phyloP scores from a whole-genome alignment of 202 grass and related monocot species.

The Digitaria exilis region DNA sequence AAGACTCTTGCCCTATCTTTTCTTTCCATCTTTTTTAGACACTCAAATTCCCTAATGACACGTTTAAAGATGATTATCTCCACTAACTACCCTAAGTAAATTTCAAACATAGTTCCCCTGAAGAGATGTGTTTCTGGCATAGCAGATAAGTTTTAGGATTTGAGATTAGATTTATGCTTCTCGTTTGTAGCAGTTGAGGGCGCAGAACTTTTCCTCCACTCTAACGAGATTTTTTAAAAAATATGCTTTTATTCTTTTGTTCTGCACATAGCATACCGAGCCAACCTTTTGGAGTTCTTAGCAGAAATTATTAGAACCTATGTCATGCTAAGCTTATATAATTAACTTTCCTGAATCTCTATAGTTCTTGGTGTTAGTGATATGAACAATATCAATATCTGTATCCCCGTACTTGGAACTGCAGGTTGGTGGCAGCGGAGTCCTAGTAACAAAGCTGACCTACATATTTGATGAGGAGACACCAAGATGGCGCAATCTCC shows the following conservation, averaged over 20 bases:
- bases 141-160: not conserved
- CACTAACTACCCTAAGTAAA: not conserved
- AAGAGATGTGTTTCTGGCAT: not conserved
- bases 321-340: not conserved
- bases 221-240: not conserved
- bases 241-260: not conserved
- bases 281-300: not conserved
- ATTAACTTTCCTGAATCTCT: not conserved
- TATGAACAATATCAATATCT: not conserved
- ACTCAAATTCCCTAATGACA: not conserved
- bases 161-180: not conserved
- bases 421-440: slow-evolving; percentile 88
- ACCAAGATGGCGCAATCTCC: slow-evolving; percentile 80
- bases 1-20: slow-evolving; percentile 25
- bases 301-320: not conserved
- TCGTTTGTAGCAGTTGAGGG: not conserved
- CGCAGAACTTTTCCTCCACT: not conserved
- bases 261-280: not conserved
- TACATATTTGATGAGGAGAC: slow-evolving; percentile 99
- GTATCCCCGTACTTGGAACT: not conserved
- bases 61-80: not conserved
- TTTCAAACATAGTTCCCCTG: not conserved
- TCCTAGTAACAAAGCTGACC: slow-evolving; percentile 90
- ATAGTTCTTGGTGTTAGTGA: slow-evolving; percentile 6
- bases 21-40: not conserved